A percentile compares a stretch with the other conserved stretches of the same genome.
Conservation (phyloP, 192 early-diverging fungal species). For the Geosiphon pyriformis region DNA sequence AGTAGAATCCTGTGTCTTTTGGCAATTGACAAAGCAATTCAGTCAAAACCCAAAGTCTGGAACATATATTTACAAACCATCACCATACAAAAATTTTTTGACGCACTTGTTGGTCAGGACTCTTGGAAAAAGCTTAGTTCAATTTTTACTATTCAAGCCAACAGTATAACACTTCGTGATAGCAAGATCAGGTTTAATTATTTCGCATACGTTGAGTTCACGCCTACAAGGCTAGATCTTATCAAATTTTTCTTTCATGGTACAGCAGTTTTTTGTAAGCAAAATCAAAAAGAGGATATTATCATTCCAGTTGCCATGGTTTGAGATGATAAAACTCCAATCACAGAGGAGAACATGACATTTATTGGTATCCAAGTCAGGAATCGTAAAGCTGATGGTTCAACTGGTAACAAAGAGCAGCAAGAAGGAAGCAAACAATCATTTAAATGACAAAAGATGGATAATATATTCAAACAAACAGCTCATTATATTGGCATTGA, state of each 20-base stretch:
- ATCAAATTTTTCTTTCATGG: conserved; percentile 2
- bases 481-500: not conserved
- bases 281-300: not conserved
- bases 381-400: not conserved
- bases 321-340: not conserved
- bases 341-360: not conserved
- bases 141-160: not conserved
- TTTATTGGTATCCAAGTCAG: not conserved
- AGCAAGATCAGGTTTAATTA: conserved; percentile 5
- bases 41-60: not conserved
- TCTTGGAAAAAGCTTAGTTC: not conserved
- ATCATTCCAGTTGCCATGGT: conserved; percentile 1
- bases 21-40: conserved; percentile 12
- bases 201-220: not conserved
- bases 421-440: not conserved
- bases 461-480: not conserved
- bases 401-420: not conserved
- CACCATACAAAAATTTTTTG: conserved; percentile 1
- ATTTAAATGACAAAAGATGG: not conserved
- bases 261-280: not conserved
- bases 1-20: conserved; percentile 1
- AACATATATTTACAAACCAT: not conserved
- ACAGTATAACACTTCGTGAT: conserved; percentile 3
- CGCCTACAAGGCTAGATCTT: conserved; percentile 1
- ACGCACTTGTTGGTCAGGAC: conserved; percentile 1